phyloP scores from a whole-genome alignment of 768 basidiomycete genomes.

The Boletus barrowsii region DNA sequence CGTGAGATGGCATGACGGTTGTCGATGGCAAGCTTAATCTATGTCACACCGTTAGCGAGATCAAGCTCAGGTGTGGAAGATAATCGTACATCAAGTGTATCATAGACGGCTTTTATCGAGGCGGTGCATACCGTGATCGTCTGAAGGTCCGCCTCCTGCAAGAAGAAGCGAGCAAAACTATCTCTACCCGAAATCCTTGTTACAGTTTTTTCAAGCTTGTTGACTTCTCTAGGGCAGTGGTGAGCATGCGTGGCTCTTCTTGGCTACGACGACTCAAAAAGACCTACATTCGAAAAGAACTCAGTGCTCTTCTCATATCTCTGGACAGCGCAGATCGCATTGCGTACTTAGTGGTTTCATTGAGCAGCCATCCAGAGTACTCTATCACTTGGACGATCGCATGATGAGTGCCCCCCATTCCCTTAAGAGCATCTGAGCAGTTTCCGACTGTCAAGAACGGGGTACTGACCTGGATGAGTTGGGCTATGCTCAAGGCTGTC shows the following conservation, averaged over 20 bases:
- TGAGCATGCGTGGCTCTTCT: background rate
- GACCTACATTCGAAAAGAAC: slow-evolving; percentile 4
- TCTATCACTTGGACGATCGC: slow-evolving; percentile 12
- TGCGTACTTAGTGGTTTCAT: slow-evolving; percentile 5
- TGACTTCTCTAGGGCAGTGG: slow-evolving; percentile 4
- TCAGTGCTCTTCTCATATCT: slow-evolving; percentile 6
- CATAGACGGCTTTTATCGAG: slow-evolving; percentile 9
- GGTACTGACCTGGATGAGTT: slow-evolving; percentile 6
- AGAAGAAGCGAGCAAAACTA: slow-evolving; percentile 1
- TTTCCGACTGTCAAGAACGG: background rate
- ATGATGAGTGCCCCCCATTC: slow-evolving; percentile 13
- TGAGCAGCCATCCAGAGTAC: slow-evolving; percentile 11
- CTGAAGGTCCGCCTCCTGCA: slow-evolving; percentile 9
- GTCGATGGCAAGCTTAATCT: slow-evolving; percentile 16
- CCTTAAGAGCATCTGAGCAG: background rate
- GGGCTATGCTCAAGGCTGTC: slow-evolving; percentile 6
- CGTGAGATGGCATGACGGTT: slow-evolving; percentile 3
- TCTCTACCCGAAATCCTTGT: slow-evolving; percentile 3
- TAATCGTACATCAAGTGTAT: slow-evolving; percentile 4
- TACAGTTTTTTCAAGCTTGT: slow-evolving; percentile 6
- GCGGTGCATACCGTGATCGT: slow-evolving; percentile 5
- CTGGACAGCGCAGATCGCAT: background rate
- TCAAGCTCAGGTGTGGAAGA: background rate
- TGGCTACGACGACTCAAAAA: no score
- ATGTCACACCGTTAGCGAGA: background rate